phyloP scores from a whole-genome alignment of 2,329 filamentous ascomycete genomes.

The Trichoderma brevicompactum region DNA sequence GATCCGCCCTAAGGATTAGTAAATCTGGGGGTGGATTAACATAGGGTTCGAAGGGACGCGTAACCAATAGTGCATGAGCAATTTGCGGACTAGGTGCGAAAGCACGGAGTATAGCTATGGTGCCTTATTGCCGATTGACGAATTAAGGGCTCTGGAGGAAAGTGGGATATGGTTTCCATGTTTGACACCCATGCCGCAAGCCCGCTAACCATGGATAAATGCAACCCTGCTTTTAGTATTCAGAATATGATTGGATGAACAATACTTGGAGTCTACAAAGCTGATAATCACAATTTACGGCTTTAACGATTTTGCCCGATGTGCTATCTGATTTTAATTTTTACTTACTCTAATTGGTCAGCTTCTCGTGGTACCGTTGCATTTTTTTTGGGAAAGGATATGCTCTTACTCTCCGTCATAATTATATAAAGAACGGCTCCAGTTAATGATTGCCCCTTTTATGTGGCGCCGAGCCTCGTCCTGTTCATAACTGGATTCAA shows the following conservation, averaged over 20 bases:
- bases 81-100: background rate
- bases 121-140: constrained; percentile 4
- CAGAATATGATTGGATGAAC: background rate
- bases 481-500: background rate
- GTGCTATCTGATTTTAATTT: background rate
- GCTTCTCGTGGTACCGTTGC: background rate
- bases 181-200: background rate
- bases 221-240: background rate
- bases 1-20: background rate
- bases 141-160: background rate
- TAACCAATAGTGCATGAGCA: background rate
- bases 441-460: background rate
- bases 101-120: constrained; percentile 6
- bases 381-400: background rate
- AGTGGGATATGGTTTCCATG: background rate
- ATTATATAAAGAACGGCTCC: background rate
- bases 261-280: background rate
- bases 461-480: background rate
- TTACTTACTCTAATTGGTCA: background rate
- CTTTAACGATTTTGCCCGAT: background rate
- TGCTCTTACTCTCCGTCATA: background rate
- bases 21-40: constrained; percentile 14
- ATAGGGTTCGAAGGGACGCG: background rate
- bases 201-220: background rate
- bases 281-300: constrained; percentile 9